Evolutionary conservation across 1,139 yeast species (phyloP), one percentile per base, ranked within the genome.

Genomic region (Yamadazyma blattariae): DNA sequence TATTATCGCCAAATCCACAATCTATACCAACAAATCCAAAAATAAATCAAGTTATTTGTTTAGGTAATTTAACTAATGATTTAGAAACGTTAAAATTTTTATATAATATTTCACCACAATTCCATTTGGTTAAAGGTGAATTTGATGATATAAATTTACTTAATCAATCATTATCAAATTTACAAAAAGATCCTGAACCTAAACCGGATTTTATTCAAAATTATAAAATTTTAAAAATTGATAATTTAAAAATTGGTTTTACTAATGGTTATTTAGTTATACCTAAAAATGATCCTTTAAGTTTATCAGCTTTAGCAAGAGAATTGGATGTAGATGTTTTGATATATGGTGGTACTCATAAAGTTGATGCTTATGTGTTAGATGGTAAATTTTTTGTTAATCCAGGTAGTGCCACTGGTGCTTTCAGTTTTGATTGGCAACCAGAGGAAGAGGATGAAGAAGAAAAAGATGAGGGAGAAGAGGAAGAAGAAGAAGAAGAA

Each of bases 321-420:
- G 92, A 89, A 59, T 68, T 90, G 68, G 95, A 90, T 55, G 97
- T 87, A 30, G 97, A 92, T 58, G 75, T 92, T 8, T 67, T 92
- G 49, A 70, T 92, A n/a, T 88, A 95, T 87, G 97, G 97, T n/a
- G 96, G 96, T 0, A 82, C 96, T 2, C 96, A 88, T 56, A 78
- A 80, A 44, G 95, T 88, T 7, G 97, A 92, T 54, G 96, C 97
- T 0, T 92, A 88, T 52, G 87, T 94, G 9, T 66, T 90, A 41
- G 97, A 89, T 47, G 95, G 95, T 20, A 88, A 87, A 61, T 88
- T 90, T 59, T 92, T 92, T 52, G 74, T 92, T 18, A 90, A 88
- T 56, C 98, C 98, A 0, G 98, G 98, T 0, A 84, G 95, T 54
- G 95, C 95, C 29, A 89, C 97, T 0, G 98, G 98, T 11, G 96